Evolutionary conservation across 2,329 filamentous ascomycete species (phyloP).

Genomic region (Pseudogymnoascus sp.): DNA sequence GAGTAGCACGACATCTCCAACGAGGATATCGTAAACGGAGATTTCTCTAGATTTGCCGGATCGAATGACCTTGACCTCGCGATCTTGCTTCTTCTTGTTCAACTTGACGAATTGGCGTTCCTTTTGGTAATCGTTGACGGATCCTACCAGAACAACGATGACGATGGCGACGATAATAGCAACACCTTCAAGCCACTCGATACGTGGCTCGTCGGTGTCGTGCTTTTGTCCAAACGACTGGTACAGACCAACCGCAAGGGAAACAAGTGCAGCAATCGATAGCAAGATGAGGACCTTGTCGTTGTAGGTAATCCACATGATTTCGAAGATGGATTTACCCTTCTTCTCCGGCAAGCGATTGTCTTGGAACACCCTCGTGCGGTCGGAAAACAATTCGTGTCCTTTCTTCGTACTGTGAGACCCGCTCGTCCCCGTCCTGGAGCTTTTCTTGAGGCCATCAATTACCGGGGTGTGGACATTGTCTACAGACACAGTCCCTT

Average conservation of each 20-base stretch:
- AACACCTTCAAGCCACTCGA: conserved; percentile 78
- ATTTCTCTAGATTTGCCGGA: conserved; percentile 65
- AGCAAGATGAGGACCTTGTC: conserved; percentile 72
- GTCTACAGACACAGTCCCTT: conserved; percentile 61
- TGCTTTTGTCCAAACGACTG: conserved; percentile 56
- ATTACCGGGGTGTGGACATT: conserved; percentile 34
- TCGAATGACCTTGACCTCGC: conserved; percentile 67
- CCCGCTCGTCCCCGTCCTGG: background rate
- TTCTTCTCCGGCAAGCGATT: conserved; percentile 64
- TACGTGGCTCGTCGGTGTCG: conserved; percentile 42
- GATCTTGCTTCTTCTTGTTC: conserved; percentile 72
- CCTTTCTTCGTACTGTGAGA: conserved; percentile 9
- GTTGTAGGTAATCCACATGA: conserved; percentile 76
- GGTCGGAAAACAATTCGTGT: conserved; percentile 45
- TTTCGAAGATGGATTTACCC: conserved; percentile 59
- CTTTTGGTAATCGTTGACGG: conserved; percentile 77
- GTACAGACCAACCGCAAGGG: conserved; percentile 67
- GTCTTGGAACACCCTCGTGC: conserved; percentile 62
- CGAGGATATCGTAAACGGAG: conserved; percentile 62
- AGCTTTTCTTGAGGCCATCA: conserved; percentile 11
- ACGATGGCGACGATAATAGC: conserved; percentile 71
- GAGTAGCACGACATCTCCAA: conserved; percentile 66
- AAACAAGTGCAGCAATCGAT: conserved; percentile 65
- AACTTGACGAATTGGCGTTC: conserved; percentile 74
- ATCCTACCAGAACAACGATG: conserved; percentile 69